A percentile compares a stretch with the other conserved stretches of the same genome.
Evolutionary conservation across 116 monocot genomes (phyloP).

Genomic region (Trichopus zeylanicus): DNA sequence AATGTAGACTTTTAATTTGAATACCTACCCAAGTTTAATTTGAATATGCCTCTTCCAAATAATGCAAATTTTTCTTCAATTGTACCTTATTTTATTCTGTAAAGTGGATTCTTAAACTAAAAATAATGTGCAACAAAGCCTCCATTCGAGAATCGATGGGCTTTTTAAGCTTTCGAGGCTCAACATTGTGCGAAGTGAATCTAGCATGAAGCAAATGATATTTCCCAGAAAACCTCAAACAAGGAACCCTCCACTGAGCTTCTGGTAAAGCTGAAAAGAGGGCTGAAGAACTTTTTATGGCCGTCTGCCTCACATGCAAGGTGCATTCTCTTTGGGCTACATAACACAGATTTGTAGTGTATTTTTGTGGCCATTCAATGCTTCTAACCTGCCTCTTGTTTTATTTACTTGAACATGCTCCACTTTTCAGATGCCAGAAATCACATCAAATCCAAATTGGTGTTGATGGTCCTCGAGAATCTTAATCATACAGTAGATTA

Average conservation of each 20-base stretch:
- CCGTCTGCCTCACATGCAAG: not conserved
- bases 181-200: no score
- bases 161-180: no score
- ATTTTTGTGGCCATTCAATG: not conserved
- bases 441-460: slow-evolving; percentile 1
- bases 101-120: not conserved
- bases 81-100: not conserved
- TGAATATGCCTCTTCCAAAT: no score
- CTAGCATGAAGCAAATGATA: no score
- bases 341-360: not conserved
- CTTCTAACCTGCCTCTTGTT: no score
- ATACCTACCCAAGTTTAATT: no score
- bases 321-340: not conserved
- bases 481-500: no score
- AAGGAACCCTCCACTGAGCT: not conserved
- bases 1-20: no score
- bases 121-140: no score
- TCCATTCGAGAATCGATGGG: no score
- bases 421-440: not conserved
- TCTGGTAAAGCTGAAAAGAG: not conserved
- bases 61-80: no score
- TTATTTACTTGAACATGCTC: not conserved
- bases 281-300: not conserved
- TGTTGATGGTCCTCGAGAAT: no score
- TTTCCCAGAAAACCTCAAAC: not conserved